Conservation (phyloP, 495 filamentous ascomycete species). For the Aspergillus heteromorphus region DNA sequence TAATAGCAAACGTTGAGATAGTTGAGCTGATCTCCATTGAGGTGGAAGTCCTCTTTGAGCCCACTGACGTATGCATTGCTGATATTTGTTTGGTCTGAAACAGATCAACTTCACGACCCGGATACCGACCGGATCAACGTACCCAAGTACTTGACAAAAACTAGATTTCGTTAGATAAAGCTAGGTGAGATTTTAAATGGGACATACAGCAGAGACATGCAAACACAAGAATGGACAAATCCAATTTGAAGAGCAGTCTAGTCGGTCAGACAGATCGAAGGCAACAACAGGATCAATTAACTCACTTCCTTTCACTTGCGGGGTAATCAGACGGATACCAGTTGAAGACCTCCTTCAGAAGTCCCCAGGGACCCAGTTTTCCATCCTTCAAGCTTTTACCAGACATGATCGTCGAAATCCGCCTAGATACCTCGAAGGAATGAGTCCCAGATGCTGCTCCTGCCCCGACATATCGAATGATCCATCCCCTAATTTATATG, state of each 20-base stretch:
- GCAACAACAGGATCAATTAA: not conserved
- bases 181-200: not conserved
- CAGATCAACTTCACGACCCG: not conserved
- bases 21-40: conserved; percentile 52
- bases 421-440: not conserved
- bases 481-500: not conserved
- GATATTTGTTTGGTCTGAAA: conserved; percentile 42
- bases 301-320: conserved; percentile 34
- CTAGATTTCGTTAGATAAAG: conserved; percentile 18
- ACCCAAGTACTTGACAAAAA: conserved; percentile 35
- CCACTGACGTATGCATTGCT: conserved; percentile 51
- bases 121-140: not conserved
- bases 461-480: not conserved
- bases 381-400: conserved; percentile 14
- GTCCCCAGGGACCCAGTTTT: conserved; percentile 18
- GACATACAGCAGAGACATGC: conserved; percentile 36
- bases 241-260: conserved; percentile 29
- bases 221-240: conserved; percentile 30
- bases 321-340: conserved; percentile 44
- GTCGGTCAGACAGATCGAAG: not conserved
- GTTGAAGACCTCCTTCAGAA: conserved; percentile 44
- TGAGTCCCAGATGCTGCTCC: not conserved
- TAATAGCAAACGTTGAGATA: conserved; percentile 38
- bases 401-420: conserved; percentile 13
- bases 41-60: conserved; percentile 54